Base-by-base conservation (phyloP, 2,329 filamentous ascomycete genomes). In the Corynespora cassiicola region DNA sequence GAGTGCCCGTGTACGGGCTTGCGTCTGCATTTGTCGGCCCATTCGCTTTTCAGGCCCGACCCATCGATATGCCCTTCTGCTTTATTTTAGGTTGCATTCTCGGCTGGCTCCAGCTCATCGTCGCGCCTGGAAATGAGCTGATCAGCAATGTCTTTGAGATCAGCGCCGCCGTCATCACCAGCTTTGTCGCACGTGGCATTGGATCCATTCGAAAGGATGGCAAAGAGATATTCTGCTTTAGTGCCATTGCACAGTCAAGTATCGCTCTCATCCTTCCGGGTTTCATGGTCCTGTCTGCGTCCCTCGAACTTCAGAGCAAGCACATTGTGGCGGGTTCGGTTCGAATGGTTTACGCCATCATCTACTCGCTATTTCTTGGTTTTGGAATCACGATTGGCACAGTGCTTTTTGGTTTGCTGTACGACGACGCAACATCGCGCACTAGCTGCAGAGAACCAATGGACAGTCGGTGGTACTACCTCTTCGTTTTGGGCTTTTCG, bases 1-100 rank as follows among this genome's bases (percentile, higher is more conserved):
- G 72, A 5, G 82, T 95, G 1, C 66, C 84, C 1, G 71, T 90
- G 20, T 91, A 89, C 52, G 90, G 90, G 0, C 69, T 90, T 5
- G 88, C 89, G 2, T 89, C 87, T 9, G 85, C 83, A 0, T 80
- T 76, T 6, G 88, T 94, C 1, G 88, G 86, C 0, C 88, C 88
- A 0, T 94, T 94, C 56, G 88, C 87, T 3, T 95, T 94, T 58
- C 75, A 84, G 39, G 87, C 86, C 3, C 80, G 88, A 3, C 81
- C 85, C 25, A 86, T 92, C 55, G 90, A 95, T 61, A 72, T 94
- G 42, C 88, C 88, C 0, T 78, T 91, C 18, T 83, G 84, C 14
- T 94, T 94, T 62, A 39, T 89, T 1, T 77, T 95, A 0, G 89
- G 90, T 2, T 85, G 81, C 56, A 72, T 91, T 12, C 76, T 95